phyloP scores from a whole-genome alignment of 2,329 filamentous ascomycete species.

The Aspergillus transmontanensis region DNA sequence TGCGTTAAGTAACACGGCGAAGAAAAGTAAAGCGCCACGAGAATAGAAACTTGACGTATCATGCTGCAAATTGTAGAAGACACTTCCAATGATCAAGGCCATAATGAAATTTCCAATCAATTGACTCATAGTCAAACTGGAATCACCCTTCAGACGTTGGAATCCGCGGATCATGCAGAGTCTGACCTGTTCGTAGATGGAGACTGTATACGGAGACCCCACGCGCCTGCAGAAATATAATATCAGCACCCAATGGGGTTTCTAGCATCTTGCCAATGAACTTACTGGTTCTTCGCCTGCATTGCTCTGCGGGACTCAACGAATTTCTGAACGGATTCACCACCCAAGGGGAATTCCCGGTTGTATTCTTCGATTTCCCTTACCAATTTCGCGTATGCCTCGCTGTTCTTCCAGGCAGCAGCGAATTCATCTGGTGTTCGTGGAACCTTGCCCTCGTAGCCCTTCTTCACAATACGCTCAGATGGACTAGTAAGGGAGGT shows the following conservation, averaged over 20 bases:
- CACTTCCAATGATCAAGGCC: conserved; percentile 75
- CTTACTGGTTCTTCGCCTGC: conserved; percentile 44
- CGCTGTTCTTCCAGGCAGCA: conserved; percentile 56
- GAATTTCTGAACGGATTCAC: conserved; percentile 44
- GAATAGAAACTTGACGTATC: conserved; percentile 75
- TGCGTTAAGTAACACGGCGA: conserved; percentile 83
- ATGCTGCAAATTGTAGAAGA: conserved; percentile 75
- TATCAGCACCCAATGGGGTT: conserved; percentile 6
- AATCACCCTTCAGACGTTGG: conserved; percentile 74
- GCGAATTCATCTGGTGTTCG: conserved; percentile 72
- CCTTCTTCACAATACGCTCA: conserved; percentile 60
- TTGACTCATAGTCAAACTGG: conserved; percentile 69
- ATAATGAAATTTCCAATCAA: conserved; percentile 71
- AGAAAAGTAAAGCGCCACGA: conserved; percentile 80
- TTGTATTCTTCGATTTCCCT: conserved; percentile 50
- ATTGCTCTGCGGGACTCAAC: conserved; percentile 45
- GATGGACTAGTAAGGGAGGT: conserved; percentile 68
- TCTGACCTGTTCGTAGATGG: conserved; percentile 71
- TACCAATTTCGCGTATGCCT: conserved; percentile 46
- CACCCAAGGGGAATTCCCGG: conserved; percentile 45
- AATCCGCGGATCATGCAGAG: conserved; percentile 83
- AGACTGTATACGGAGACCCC: conserved; percentile 81
- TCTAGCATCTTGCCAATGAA: not conserved
- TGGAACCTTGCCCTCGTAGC: conserved; percentile 66
- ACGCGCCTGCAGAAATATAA: conserved; percentile 48